Evolutionary conservation across 768 basidiomycete species (phyloP).

Genomic region (Kwoniella botswanensis): DNA sequence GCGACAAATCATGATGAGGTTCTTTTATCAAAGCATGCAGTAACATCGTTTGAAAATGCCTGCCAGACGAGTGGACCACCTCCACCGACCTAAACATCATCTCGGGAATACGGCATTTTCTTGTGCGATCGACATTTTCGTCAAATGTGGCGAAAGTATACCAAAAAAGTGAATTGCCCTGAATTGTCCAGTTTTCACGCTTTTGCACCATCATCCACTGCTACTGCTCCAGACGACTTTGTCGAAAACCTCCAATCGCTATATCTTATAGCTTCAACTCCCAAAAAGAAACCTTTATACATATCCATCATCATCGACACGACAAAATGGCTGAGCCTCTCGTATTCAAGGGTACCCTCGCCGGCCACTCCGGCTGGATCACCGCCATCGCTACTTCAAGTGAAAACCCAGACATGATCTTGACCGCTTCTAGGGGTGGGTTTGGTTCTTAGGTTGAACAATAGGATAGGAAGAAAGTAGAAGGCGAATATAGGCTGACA

Average conservation of each 20-base stretch:
- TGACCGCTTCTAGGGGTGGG: conserved; percentile 95
- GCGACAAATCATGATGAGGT: no score
- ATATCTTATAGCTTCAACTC: no score
- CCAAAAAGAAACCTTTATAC: no score
- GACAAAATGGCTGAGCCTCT: conserved; percentile 76
- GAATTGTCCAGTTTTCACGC: not conserved
- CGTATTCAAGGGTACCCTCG: conserved; percentile 86
- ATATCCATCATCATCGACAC: conserved; percentile 6
- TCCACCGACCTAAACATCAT: conserved; percentile 12
- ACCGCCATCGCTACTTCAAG: conserved; percentile 98
- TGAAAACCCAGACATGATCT: conserved; percentile 98
- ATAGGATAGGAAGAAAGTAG: not conserved
- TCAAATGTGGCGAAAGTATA: conserved; percentile 31
- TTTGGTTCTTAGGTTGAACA: conserved; percentile 17
- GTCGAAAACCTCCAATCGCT: not conserved
- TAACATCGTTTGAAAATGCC: no score
- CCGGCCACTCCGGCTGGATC: conserved; percentile 96
- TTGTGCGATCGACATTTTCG: not conserved
- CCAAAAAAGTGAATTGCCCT: conserved; percentile 2
- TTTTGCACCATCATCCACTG: not conserved
- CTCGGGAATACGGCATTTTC: conserved; percentile 26
- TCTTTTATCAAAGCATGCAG: no score
- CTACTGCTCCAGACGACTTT: not conserved
- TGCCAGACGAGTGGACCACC: conserved; percentile 23
- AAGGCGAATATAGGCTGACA: not conserved